Percentiles rank a stretch among this genome's conserved stretches.
Conservation (phyloP, 805 yeast species). For the Ogataea neopini region DNA sequence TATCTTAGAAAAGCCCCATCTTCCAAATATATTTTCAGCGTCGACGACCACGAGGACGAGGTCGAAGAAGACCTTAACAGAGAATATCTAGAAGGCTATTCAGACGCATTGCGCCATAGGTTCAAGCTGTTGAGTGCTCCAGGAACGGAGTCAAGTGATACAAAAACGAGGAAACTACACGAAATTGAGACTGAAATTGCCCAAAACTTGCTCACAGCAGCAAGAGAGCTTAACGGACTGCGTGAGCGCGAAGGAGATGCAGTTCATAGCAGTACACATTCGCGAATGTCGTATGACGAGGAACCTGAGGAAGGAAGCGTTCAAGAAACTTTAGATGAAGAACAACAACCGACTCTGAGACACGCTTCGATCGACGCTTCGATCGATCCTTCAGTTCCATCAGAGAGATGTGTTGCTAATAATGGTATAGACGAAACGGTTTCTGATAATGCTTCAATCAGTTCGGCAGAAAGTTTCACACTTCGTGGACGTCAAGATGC, state of each 20-base stretch:
- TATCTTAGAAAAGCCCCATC: slow-evolving; percentile 31
- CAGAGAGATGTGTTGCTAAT: too few relatives aligned
- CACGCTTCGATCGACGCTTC: slow-evolving; percentile 1
- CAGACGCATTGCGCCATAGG: slow-evolving; percentile 61
- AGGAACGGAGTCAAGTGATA: slow-evolving; percentile 6
- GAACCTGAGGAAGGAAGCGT: slow-evolving; percentile 16
- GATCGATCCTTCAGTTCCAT: background rate
- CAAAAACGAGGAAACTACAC: slow-evolving; percentile 18
- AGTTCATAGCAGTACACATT: slow-evolving; percentile 17
- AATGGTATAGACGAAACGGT: slow-evolving; percentile 31
- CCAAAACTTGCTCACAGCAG: slow-evolving; percentile 23
- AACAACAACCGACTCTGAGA: slow-evolving; percentile 13
- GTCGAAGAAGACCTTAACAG: slow-evolving; percentile 58
- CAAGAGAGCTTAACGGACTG: slow-evolving; percentile 28
- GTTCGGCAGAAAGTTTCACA: slow-evolving; percentile 80
- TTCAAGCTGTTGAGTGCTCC: slow-evolving; percentile 28
- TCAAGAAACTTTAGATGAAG: slow-evolving; percentile 19
- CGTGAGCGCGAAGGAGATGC: slow-evolving; percentile 34
- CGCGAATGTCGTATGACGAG: slow-evolving; percentile 15
- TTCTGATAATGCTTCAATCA: slow-evolving; percentile 37
- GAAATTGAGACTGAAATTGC: slow-evolving; percentile 34
- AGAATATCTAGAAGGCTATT: slow-evolving; percentile 69
- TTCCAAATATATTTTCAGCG: slow-evolving; percentile 57
- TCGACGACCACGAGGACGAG: slow-evolving; percentile 80
- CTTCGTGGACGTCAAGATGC: slow-evolving; percentile 93